Conservation (phyloP, 345 rosid genomes). For the Turnera subulata region DNA sequence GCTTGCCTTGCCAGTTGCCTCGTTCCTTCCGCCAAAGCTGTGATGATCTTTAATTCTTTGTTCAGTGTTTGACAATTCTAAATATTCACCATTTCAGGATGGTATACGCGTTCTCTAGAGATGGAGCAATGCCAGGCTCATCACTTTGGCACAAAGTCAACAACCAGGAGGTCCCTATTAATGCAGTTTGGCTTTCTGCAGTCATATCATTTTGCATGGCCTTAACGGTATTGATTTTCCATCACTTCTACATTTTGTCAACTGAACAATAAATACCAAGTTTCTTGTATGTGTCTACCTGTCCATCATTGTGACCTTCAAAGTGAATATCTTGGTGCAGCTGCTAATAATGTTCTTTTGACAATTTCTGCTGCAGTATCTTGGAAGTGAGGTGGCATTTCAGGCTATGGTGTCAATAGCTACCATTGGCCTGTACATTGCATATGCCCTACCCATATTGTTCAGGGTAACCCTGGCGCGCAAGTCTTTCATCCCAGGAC, state of each 20-base stretch:
- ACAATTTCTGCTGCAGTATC: slow-evolving; percentile 53
- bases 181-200: slow-evolving; percentile 87
- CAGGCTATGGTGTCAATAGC: slow-evolving; percentile 98
- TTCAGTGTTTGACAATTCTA: neutral
- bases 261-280: too few relatives aligned
- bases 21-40: neutral
- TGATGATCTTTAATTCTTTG: neutral
- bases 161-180: slow-evolving; percentile 73
- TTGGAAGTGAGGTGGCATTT: slow-evolving; percentile 86
- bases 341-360: slow-evolving; percentile 2
- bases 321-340: too few relatives aligned
- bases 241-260: neutral
- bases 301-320: too few relatives aligned
- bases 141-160: slow-evolving; percentile 87
- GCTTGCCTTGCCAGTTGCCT: too few relatives aligned
- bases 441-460: slow-evolving; percentile 83
- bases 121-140: slow-evolving; percentile 91
- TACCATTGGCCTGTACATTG: slow-evolving; percentile 89
- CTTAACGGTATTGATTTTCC: slow-evolving; percentile 50
- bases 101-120: slow-evolving; percentile 99
- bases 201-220: slow-evolving; percentile 88
- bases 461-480: slow-evolving; percentile 79
- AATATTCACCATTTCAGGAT: slow-evolving; percentile 44
- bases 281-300: too few relatives aligned
- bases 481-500: slow-evolving; percentile 67